Evolutionary conservation across 306 rosid species (phyloP).

Genomic region (Castanea sativa): DNA sequence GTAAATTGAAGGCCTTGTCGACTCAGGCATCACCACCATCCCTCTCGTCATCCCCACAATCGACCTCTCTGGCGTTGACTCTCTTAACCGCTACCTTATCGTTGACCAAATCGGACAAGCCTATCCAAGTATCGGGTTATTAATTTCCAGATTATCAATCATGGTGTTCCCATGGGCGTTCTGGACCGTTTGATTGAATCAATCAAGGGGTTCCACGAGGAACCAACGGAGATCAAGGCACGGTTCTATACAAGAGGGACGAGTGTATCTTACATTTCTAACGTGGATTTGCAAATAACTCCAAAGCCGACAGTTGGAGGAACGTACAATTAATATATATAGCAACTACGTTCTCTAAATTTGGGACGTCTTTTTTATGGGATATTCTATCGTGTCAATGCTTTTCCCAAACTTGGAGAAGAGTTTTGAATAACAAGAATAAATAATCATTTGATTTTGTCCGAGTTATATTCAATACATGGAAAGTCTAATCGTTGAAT

Average conservation of each 20-base stretch:
- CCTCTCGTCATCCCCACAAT: conserved; percentile 29
- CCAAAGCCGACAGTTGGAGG: conserved; percentile 46
- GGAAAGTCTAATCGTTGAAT: too few species aligned
- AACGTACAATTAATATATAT: too few species aligned
- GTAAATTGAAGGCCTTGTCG: conserved; percentile 33
- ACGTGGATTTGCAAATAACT: conserved; percentile 27
- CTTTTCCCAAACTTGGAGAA: too few species aligned
- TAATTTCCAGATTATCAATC: conserved; percentile 43
- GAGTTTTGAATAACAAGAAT: too few species aligned
- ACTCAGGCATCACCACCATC: conserved; percentile 27
- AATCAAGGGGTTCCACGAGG: conserved; percentile 39
- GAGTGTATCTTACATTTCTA: conserved; percentile 35
- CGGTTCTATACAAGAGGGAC: conserved; percentile 13
- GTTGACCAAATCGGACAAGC: conserved; percentile 33
- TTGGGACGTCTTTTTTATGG: too few species aligned
- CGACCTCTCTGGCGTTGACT: conserved; percentile 21
- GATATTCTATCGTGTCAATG: too few species aligned
- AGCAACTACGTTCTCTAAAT: too few species aligned
- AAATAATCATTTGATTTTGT: too few species aligned
- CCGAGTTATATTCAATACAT: too few species aligned
- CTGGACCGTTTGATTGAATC: conserved; percentile 22
- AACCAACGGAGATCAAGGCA: conserved; percentile 18
- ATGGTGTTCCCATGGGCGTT: conserved; percentile 25
- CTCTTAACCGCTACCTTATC: conserved; percentile 12
- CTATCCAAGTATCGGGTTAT: conserved; percentile 27